Conservation (phyloP, 257 asterid genomes). For the Solanum okadae region DNA sequence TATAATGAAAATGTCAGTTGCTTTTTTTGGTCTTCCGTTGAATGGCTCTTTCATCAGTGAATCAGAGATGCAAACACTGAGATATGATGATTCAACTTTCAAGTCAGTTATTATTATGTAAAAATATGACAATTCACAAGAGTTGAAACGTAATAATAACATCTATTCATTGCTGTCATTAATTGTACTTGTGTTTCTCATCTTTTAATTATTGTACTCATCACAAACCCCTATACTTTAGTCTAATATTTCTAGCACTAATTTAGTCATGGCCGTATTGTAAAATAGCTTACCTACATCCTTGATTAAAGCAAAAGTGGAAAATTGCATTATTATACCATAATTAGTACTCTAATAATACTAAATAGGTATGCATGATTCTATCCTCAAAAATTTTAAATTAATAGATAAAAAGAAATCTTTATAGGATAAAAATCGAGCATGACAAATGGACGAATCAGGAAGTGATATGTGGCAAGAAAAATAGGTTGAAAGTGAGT, state of each 20-base stretch:
- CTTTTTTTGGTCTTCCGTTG: slow-evolving; percentile 5
- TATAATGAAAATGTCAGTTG: slow-evolving; percentile 13
- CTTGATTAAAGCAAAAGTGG: neutral
- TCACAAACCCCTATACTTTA: neutral
- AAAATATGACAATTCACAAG: neutral
- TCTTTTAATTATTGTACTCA: neutral
- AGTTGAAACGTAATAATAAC: neutral
- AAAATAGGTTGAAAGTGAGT: neutral
- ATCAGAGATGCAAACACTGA: slow-evolving; percentile 10
- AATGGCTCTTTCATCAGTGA: slow-evolving; percentile 5
- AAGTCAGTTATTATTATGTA: neutral
- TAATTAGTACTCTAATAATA: neutral
- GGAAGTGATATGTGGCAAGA: neutral
- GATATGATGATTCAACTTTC: neutral
- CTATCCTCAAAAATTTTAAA: neutral
- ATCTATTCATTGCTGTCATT: neutral
- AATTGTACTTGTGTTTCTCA: neutral
- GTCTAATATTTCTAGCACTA: neutral
- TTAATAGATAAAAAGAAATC: neutral
- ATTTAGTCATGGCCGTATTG: neutral
- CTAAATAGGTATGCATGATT: neutral
- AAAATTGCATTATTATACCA: neutral
- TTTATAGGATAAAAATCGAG: neutral
- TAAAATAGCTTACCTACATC: neutral
- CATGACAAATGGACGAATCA: neutral